These are phyloP conservation scores for Colletotrichum liaoningense DNA, from an alignment of 2,329 filamentous ascomycete species.

Conservation along the genomic window DNA sequence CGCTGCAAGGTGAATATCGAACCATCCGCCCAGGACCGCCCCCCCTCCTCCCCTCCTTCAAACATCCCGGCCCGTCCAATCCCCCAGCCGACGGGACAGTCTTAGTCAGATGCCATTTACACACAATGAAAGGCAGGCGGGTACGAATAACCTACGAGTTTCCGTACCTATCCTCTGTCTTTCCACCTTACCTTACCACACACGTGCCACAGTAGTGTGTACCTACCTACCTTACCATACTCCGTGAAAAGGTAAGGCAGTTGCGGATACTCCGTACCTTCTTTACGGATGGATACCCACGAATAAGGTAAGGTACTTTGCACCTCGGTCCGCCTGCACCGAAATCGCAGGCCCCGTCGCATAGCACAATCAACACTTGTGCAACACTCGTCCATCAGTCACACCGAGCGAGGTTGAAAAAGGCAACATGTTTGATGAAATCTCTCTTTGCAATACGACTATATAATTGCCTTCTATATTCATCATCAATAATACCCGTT, in stretches of 20 bases:
- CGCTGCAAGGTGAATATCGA: conserved; percentile 14
- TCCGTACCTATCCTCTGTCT: not conserved
- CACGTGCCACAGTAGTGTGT: no score
- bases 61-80: conserved; percentile 10
- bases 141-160: not conserved
- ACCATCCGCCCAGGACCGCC: conserved; percentile 5
- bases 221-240: no score
- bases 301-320: no score
- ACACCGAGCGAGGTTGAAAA: not conserved
- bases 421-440: not conserved
- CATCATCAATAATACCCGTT: not conserved
- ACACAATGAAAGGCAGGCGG: not conserved
- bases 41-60: conserved; percentile 2
- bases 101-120: not conserved
- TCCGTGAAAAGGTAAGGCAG: not conserved
- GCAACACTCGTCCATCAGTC: not conserved
- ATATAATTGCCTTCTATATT: not conserved
- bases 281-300: no score
- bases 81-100: not conserved
- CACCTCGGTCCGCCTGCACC: no score
- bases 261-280: not conserved
- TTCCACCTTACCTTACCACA: not conserved
- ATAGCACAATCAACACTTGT: not conserved
- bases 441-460: not conserved
- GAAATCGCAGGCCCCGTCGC: not conserved